phyloP scores from a whole-genome alignment of 2,329 filamentous ascomycete genomes.

The Byssothecium circinans region DNA sequence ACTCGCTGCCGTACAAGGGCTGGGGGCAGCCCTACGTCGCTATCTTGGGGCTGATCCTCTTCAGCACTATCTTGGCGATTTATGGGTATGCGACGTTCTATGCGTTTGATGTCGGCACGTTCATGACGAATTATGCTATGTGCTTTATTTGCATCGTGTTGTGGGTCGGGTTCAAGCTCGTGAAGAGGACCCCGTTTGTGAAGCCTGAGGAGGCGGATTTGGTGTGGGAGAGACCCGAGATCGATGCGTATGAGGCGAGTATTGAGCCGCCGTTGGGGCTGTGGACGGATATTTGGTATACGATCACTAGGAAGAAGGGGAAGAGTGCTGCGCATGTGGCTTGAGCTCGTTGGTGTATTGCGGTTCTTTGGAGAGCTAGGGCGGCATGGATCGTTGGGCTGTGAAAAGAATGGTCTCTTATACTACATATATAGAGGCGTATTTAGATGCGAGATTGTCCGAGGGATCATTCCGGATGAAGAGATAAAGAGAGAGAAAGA shows the following conservation, averaged over 20 bases:
- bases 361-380: no score
- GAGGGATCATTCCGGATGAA: no score
- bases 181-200: slow-evolving; percentile 59
- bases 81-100: slow-evolving; percentile 15
- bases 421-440: no score
- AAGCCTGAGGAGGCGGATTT: slow-evolving; percentile 44
- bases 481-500: no score
- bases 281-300: slow-evolving; percentile 16
- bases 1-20: slow-evolving; percentile 12
- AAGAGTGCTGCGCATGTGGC: not conserved
- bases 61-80: slow-evolving; percentile 4
- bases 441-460: no score
- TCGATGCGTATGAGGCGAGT: slow-evolving; percentile 40
- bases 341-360: not conserved
- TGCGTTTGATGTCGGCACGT: slow-evolving; percentile 33
- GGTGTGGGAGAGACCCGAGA: slow-evolving; percentile 45
- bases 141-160: slow-evolving; percentile 33
- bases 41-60: slow-evolving; percentile 8
- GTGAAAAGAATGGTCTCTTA: no score
- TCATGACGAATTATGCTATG: slow-evolving; percentile 48
- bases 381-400: no score
- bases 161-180: slow-evolving; percentile 59
- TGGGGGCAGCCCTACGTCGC: slow-evolving; percentile 15
- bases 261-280: slow-evolving; percentile 13
- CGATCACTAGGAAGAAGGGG: slow-evolving; percentile 9